These are phyloP conservation scores for Botryosphaeria dothidea DNA, from an alignment of 2,329 filamentous ascomycete genomes.

Conservation along the genomic window DNA sequence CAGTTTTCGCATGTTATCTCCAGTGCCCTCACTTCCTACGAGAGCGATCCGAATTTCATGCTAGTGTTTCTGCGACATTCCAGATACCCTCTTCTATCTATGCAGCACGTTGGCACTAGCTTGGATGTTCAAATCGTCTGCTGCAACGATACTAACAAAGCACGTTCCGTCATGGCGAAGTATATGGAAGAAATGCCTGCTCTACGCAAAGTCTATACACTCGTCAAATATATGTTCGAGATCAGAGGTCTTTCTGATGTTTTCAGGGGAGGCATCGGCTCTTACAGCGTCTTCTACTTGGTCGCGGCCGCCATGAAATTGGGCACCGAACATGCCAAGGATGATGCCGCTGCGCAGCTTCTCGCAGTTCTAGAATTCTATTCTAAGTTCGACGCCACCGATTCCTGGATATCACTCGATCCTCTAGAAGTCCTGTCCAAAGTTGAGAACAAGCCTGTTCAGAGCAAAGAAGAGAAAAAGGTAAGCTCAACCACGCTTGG, in stretches of 20 bases:
- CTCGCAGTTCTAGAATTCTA: constrained; percentile 54
- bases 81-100: constrained; percentile 43
- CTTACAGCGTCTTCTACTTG: constrained; percentile 60
- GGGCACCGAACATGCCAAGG: constrained; percentile 33
- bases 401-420: constrained; percentile 52
- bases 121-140: constrained; percentile 56
- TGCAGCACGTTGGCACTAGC: constrained; percentile 49
- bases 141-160: constrained; percentile 41
- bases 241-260: constrained; percentile 52
- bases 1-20: neutral
- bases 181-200: constrained; percentile 53
- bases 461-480: neutral
- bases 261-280: constrained; percentile 51
- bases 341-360: constrained; percentile 46
- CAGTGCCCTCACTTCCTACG: neutral
- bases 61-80: constrained; percentile 22
- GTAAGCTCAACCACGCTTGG: neutral
- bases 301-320: constrained; percentile 56
- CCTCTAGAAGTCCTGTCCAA: constrained; percentile 49
- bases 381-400: constrained; percentile 46
- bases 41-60: constrained; percentile 23
- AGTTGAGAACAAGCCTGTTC: neutral
- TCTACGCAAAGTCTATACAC: constrained; percentile 51
- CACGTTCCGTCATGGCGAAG: constrained; percentile 45
- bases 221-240: constrained; percentile 53